phyloP scores from a whole-genome alignment of 1,139 yeast species.

The Eremothecium cymbalariae region DNA sequence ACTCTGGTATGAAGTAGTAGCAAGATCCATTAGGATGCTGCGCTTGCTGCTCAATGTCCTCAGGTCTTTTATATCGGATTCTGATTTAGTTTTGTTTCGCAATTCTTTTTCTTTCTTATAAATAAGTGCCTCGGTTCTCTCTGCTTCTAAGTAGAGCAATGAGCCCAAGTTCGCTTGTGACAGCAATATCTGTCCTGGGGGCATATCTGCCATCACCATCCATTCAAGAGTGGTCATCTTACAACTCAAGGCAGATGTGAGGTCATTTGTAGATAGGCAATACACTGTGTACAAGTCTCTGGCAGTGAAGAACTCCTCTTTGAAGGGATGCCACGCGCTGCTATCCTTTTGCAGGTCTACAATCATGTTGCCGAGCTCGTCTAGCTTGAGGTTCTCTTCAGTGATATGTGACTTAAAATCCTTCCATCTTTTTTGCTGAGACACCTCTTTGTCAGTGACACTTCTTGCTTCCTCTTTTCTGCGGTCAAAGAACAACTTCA shows the following conservation, averaged over 20 bases:
- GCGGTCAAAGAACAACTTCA: conserved; percentile 27
- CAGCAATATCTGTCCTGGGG: conserved; percentile 54
- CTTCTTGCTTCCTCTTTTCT: conserved; percentile 23
- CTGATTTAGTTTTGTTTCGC: conserved; percentile 22
- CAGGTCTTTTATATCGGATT: conserved; percentile 22
- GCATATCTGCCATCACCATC: conserved; percentile 66
- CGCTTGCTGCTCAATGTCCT: conserved; percentile 28
- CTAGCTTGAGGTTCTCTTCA: conserved; percentile 25
- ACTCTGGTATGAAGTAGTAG: conserved; percentile 44
- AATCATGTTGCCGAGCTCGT: conserved; percentile 30
- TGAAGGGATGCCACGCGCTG: conserved; percentile 63
- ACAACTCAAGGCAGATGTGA: conserved; percentile 52
- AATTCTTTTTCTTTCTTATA: conserved; percentile 20
- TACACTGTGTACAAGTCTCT: conserved; percentile 63
- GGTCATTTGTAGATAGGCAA: conserved; percentile 59
- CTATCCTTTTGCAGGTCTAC: conserved; percentile 30
- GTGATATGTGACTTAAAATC: conserved; percentile 27
- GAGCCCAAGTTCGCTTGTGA: conserved; percentile 70
- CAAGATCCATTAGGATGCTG: conserved; percentile 38
- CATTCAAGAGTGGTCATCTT: conserved; percentile 62
- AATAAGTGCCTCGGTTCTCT: conserved; percentile 49
- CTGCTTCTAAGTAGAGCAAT: conserved; percentile 61
- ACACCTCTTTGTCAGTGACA: conserved; percentile 5
- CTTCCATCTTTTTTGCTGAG: conserved; percentile 3
- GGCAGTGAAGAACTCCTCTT: conserved; percentile 67